Evolutionary conservation across 2,329 filamentous ascomycete genomes (phyloP).

Genomic region (Colletotrichum neosansevieriae): DNA sequence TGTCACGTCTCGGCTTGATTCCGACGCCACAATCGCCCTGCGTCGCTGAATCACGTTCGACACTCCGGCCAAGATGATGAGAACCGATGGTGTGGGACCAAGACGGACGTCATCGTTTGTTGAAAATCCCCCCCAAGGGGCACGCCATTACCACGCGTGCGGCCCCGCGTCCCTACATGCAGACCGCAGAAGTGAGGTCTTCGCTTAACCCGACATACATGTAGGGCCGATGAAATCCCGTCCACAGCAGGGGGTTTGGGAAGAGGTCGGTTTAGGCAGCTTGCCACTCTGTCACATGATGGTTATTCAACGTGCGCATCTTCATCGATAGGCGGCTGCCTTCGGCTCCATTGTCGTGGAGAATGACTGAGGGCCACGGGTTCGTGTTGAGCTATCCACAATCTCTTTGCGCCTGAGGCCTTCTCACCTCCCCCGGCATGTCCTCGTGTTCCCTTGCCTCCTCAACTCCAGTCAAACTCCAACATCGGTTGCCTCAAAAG

Average conservation of each 20-base stretch:
- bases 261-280: conserved; percentile 29
- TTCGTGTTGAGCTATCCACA: background rate
- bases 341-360: conserved; percentile 6
- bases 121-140: background rate
- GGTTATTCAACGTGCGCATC: conserved; percentile 18
- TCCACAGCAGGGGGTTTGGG: background rate
- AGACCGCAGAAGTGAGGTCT: conserved; percentile 5
- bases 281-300: conserved; percentile 32
- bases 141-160: background rate
- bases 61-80: background rate
- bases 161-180: background rate
- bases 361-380: conserved; percentile 6
- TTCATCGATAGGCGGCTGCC: background rate
- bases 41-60: background rate
- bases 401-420: conserved; percentile 9
- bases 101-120: conserved; percentile 12
- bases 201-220: background rate
- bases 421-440: background rate
- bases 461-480: conserved; percentile 4
- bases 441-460: conserved; percentile 2
- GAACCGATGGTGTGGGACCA: no score
- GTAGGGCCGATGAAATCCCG: conserved; percentile 11
- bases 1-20: background rate
- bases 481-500: conserved; percentile 26
- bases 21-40: conserved; percentile 11